Conservation (phyloP, 441 rosid genomes). For the Capsella rubella region DNA sequence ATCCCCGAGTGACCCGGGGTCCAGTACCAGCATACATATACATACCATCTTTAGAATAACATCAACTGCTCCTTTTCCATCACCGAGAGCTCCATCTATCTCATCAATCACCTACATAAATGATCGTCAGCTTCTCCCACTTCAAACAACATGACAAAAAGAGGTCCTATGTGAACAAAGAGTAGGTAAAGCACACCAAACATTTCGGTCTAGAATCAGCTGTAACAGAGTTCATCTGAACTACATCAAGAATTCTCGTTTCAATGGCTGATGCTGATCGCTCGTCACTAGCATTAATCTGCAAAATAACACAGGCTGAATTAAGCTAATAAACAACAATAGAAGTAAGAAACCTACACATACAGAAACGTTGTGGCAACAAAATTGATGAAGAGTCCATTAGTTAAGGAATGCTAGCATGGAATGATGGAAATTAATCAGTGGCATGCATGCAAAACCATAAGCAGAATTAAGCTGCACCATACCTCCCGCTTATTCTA, state of each 20-base stretch:
- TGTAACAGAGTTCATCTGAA: constrained; percentile 97
- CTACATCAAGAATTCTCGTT: constrained; percentile 94
- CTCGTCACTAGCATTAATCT: constrained; percentile 99
- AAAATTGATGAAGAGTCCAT: constrained; percentile 10
- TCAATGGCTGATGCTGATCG: constrained; percentile 86
- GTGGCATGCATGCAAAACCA: constrained; percentile 10
- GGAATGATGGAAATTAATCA: not conserved
- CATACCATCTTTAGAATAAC: constrained; percentile 93
- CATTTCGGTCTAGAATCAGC: constrained; percentile 95
- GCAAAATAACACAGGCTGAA: constrained; percentile 39
- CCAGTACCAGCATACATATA: constrained; percentile 29
- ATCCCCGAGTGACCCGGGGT: constrained; percentile 21
- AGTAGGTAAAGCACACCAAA: constrained; percentile 62
- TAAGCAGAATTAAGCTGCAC: constrained; percentile 7
- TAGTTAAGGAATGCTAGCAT: not conserved
- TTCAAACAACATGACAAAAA: constrained; percentile 26
- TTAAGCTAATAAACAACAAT: constrained; percentile 25
- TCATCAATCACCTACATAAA: constrained; percentile 91
- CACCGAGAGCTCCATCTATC: constrained; percentile 99
- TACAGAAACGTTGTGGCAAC: not conserved
- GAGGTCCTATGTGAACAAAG: constrained; percentile 30
- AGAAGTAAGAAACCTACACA: constrained; percentile 31
- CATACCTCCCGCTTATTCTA: not conserved
- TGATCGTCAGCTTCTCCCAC: constrained; percentile 38
- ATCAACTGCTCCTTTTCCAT: constrained; percentile 98